Conservation (phyloP, 371 early-diverging fungal species). For the Mucor circinelloides region DNA sequence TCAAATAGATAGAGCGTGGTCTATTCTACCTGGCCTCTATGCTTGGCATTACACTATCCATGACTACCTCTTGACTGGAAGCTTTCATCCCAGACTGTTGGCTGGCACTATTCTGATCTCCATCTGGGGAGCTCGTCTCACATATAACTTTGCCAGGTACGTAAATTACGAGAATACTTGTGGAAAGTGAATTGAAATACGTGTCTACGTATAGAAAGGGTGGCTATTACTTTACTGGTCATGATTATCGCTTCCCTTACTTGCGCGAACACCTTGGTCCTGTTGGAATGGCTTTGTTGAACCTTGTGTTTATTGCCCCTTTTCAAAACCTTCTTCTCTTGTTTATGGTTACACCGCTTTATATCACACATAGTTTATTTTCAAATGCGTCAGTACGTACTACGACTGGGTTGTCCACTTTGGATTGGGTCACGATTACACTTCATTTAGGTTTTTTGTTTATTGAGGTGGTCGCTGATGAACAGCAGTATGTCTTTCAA, state of each 20-base stretch:
- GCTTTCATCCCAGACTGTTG: slow-evolving; percentile 50
- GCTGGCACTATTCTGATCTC: slow-evolving; percentile 54
- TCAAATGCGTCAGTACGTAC: neutral
- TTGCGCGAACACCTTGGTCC: slow-evolving; percentile 46
- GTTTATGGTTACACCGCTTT: slow-evolving; percentile 66
- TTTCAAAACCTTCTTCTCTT: slow-evolving; percentile 73
- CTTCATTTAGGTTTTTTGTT: slow-evolving; percentile 51
- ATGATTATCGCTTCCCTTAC: slow-evolving; percentile 80
- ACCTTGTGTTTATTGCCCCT: slow-evolving; percentile 73
- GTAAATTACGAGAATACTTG: neutral
- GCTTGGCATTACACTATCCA: slow-evolving; percentile 58
- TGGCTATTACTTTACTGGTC: slow-evolving; percentile 68
- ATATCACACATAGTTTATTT: slow-evolving; percentile 38
- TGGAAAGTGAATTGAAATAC: neutral
- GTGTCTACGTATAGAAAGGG: slow-evolving; percentile 57
- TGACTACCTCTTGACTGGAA: slow-evolving; percentile 34
- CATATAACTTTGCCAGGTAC: slow-evolving; percentile 74
- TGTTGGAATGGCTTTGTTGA: slow-evolving; percentile 70
- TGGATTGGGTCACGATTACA: slow-evolving; percentile 54
- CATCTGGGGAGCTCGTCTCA: slow-evolving; percentile 81
- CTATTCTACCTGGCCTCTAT: slow-evolving; percentile 69
- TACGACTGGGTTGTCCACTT: slow-evolving; percentile 15
- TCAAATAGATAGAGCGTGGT: slow-evolving; percentile 66
- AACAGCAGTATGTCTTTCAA: slow-evolving; percentile 86
- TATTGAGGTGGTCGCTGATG: slow-evolving; percentile 76